Evolutionary conservation across 1,284 basidiomycete genomes (phyloP), one percentile per base, ranked within the genome.

Genomic region (Puccinia novopanici): DNA sequence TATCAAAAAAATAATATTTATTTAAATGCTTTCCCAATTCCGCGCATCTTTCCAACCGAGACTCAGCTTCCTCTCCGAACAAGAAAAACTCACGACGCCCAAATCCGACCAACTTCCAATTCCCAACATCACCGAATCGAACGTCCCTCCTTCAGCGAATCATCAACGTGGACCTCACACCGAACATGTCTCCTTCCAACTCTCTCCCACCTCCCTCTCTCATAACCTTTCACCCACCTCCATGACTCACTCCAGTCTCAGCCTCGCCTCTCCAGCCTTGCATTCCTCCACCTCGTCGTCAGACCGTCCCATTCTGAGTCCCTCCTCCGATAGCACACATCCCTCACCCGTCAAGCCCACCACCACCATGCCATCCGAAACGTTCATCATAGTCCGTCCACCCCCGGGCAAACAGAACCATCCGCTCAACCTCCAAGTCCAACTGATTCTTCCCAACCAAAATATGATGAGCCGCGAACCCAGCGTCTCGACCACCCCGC

Each of bases 351-450:
- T 30, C 15, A 52, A 63, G 10, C 34, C 59, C 1, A 10, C 34
- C 59, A 63, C n/a, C n/a, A n/a, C n/a, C n/a, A n/a, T 75, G 40
- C 73, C 73, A 0, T 55, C 73, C 42, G 75, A 77, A 34, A 30
- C 57, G 22, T 77, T 77, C 86, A 91, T 93, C 81, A 90, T 93
- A 83, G 93, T 94, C 65, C 90, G 93, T 73, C 92, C 92, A 0
- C 93, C 93, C 0, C 92, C 94, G 0, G 90, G 91, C 19, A 91
- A 91, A 85, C 89, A 90, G 24, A 92, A 92, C 83, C 94, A 97
- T 83, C 93, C 94, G 0, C 88, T 96, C 70, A 97, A 96, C 85
- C 89, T 98, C 0, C 95, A 98, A 85, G 91, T 98, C 8, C 95
- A 98, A 86, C 90, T 98, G 45, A 92, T 97, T 12, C 86, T 75